Conservation (phyloP, 495 filamentous ascomycete genomes). For the Penicillium parvum region DNA sequence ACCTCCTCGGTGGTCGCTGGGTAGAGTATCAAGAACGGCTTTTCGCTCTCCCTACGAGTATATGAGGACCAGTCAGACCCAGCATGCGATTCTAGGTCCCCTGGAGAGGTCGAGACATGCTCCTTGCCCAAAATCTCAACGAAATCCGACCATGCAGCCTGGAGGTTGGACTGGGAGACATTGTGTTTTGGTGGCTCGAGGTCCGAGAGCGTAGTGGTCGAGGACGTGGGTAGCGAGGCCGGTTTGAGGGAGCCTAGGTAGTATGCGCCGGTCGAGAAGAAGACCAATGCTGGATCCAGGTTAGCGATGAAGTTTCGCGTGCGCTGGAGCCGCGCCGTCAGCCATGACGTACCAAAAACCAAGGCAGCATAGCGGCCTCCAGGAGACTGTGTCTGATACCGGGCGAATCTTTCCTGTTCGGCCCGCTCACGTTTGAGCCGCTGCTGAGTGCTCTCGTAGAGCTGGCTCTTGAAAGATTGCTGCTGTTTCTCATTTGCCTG, state of each 20-base stretch:
- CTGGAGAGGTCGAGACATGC: constrained; percentile 71
- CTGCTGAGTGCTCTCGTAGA: constrained; percentile 77
- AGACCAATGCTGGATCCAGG: constrained; percentile 44
- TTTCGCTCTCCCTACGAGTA: constrained; percentile 44
- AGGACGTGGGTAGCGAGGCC: constrained; percentile 55
- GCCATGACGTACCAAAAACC: constrained; percentile 54
- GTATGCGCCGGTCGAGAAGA: constrained; percentile 61
- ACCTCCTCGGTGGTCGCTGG: constrained; percentile 53
- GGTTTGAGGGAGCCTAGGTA: constrained; percentile 63
- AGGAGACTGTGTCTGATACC: constrained; percentile 48
- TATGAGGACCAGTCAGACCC: constrained; percentile 91
- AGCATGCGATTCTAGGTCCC: constrained; percentile 66
- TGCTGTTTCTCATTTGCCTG: constrained; percentile 28
- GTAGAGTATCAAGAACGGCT: constrained; percentile 47
- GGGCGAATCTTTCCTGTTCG: constrained; percentile 62
- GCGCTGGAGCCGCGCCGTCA: neutral
- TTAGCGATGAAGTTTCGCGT: too few relatives aligned
- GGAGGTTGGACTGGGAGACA: constrained; percentile 66
- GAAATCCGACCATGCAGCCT: constrained; percentile 94
- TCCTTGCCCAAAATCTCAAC: constrained; percentile 76
- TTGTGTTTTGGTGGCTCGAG: constrained; percentile 64
- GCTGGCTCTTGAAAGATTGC: constrained; percentile 72
- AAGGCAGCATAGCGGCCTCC: constrained; percentile 55
- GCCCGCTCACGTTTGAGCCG: constrained; percentile 70
- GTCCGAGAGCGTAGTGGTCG: constrained; percentile 66